phyloP scores from a whole-genome alignment of 2,329 filamentous ascomycete species.

The Arthrinium phaeospermum region DNA sequence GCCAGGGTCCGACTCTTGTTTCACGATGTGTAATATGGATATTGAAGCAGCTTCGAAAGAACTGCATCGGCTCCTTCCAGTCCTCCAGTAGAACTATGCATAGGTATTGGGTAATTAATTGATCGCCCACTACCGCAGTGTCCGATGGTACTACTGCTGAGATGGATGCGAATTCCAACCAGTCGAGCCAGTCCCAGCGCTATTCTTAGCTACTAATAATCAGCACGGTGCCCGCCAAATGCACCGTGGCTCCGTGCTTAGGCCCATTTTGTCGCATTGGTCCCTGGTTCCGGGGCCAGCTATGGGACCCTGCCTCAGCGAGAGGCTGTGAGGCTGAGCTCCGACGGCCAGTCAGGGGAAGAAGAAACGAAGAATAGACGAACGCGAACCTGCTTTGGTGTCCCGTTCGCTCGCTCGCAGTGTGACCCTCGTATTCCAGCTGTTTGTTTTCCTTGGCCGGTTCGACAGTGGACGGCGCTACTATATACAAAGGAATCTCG shows the following conservation, averaged over 20 bases:
- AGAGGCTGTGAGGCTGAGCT: slow-evolving; percentile 16
- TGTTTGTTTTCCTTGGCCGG: neutral
- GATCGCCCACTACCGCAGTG: neutral
- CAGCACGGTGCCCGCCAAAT: neutral
- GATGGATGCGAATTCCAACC: neutral
- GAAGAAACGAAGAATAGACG: neutral
- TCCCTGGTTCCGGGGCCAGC: slow-evolving; percentile 5
- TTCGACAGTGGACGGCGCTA: neutral
- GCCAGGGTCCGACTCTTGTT: neutral
- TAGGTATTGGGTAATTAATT: neutral
- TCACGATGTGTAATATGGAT: neutral
- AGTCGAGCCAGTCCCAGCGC: neutral
- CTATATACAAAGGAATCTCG: neutral
- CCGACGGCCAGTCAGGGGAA: neutral
- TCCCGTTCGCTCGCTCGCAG: slow-evolving; percentile 3
- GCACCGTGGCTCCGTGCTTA: slow-evolving; percentile 1
- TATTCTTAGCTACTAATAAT: slow-evolving; percentile 2
- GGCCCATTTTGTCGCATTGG: slow-evolving; percentile 8
- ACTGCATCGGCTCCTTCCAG: neutral
- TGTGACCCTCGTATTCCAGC: neutral
- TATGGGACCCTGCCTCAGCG: slow-evolving; percentile 1
- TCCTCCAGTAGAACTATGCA: neutral
- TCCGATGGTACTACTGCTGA: neutral
- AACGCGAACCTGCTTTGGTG: slow-evolving; percentile 12
- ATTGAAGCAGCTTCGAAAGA: neutral